Evolutionary conservation across 805 yeast genomes (phyloP).

Genomic region (Sugiyamaella chiloensis): DNA sequence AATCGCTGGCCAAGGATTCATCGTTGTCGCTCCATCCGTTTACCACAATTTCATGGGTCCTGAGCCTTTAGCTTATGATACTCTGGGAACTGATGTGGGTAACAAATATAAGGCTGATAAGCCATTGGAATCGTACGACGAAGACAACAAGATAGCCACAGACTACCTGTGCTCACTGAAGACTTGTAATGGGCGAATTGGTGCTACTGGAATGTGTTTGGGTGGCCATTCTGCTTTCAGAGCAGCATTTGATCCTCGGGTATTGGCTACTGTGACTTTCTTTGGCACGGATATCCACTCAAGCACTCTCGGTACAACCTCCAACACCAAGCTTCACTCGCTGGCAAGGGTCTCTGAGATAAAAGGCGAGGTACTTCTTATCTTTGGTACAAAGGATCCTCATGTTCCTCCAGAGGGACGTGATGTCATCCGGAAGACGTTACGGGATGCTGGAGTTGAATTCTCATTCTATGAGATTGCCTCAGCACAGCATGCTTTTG

Average conservation of each 20-base stretch:
- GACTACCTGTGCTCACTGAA: constrained; percentile 56
- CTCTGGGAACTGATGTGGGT: constrained; percentile 71
- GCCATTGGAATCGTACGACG: constrained; percentile 70
- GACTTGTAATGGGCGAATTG: constrained; percentile 69
- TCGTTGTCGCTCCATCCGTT: constrained; percentile 75
- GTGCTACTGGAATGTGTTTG: constrained; percentile 84
- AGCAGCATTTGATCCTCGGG: constrained; percentile 59
- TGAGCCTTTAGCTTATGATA: constrained; percentile 66
- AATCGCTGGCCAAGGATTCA: constrained; percentile 76
- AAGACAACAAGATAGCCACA: constrained; percentile 61
- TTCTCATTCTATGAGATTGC: constrained; percentile 71
- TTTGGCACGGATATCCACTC: constrained; percentile 79
- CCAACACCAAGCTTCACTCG: constrained; percentile 54
- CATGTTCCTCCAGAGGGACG: constrained; percentile 80
- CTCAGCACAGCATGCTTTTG: constrained; percentile 82
- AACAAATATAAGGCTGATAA: constrained; percentile 63
- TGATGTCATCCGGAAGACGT: constrained; percentile 59
- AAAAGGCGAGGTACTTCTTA: constrained; percentile 57
- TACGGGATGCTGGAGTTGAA: constrained; percentile 57
- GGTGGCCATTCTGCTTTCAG: constrained; percentile 82
- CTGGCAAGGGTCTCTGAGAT: constrained; percentile 54
- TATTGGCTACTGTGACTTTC: constrained; percentile 67
- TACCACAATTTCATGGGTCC: constrained; percentile 69
- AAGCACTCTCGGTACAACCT: constrained; percentile 61
- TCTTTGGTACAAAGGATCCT: constrained; percentile 75